Conservation (phyloP, 78 protist genomes). For the Monosiga brevicollis region DNA sequence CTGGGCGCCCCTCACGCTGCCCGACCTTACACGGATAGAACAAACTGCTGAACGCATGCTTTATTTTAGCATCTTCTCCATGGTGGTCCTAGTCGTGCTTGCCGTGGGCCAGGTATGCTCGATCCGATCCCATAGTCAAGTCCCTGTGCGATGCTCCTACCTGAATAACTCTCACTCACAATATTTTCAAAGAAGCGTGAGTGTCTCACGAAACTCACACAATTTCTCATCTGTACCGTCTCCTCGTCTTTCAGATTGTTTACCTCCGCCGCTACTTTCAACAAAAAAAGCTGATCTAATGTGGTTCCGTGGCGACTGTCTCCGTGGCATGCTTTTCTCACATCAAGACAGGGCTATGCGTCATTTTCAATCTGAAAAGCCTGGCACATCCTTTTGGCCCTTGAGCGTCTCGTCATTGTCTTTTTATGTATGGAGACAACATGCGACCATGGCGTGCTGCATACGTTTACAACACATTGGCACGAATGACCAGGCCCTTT, state of each 20-base stretch:
- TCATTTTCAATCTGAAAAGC: neutral
- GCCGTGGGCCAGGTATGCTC: conserved; percentile 24
- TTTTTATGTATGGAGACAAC: neutral
- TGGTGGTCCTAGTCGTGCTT: neutral
- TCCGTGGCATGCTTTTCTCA: neutral
- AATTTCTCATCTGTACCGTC: neutral
- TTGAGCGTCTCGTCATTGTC: too few species aligned
- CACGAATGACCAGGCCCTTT: too few species aligned
- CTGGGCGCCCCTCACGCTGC: neutral
- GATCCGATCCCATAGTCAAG: neutral
- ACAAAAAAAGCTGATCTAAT: conserved; percentile 14
- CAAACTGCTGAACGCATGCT: conserved; percentile 18
- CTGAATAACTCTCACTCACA: neutral
- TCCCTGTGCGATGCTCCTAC: neutral
- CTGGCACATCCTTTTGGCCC: too few species aligned
- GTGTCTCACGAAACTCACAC: neutral
- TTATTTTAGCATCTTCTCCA: conserved; percentile 14
- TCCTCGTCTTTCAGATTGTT: neutral
- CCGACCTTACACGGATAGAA: neutral
- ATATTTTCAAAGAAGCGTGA: neutral
- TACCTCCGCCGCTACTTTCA: conserved; percentile 17
- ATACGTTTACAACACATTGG: too few species aligned
- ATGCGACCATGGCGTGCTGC: neutral
- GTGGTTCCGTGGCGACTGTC: neutral
- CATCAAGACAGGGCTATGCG: neutral